Conservation (phyloP, 495 filamentous ascomycete species). For the Chaetomium cochliodes region DNA sequence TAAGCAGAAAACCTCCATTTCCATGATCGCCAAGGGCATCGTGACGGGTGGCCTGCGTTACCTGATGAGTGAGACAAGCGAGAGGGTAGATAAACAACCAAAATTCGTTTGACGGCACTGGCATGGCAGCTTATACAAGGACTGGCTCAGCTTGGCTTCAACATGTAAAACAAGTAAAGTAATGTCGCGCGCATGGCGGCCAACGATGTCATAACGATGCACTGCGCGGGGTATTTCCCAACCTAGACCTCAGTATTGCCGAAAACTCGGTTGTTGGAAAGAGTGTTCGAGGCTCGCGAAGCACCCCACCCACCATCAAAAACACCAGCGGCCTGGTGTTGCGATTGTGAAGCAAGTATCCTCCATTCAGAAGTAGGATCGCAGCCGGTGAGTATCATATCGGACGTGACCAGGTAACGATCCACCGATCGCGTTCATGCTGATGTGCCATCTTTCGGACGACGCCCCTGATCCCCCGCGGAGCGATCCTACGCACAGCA, state of each 20-base stretch:
- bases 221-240: neutral
- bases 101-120: too few species aligned
- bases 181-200: too few species aligned
- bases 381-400: slow-evolving; percentile 22
- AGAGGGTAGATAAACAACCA: too few species aligned
- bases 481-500: neutral
- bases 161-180: too few species aligned
- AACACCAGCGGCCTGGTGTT: neutral
- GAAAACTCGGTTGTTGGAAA: neutral
- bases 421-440: slow-evolving; percentile 21
- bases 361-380: neutral
- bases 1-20: too few species aligned
- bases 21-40: too few species aligned
- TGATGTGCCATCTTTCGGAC: neutral
- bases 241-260: neutral
- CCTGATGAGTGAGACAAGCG: too few species aligned
- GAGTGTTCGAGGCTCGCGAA: neutral
- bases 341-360: too few species aligned
- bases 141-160: too few species aligned
- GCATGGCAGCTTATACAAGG: too few species aligned
- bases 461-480: neutral
- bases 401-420: slow-evolving; percentile 6
- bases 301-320: neutral
- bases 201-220: neutral
- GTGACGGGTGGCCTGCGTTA: too few species aligned